A percentile compares a stretch with the other conserved stretches of the same genome.
Conservation (phyloP, 768 basidiomycete species). For the Tulasnella sp. region DNA sequence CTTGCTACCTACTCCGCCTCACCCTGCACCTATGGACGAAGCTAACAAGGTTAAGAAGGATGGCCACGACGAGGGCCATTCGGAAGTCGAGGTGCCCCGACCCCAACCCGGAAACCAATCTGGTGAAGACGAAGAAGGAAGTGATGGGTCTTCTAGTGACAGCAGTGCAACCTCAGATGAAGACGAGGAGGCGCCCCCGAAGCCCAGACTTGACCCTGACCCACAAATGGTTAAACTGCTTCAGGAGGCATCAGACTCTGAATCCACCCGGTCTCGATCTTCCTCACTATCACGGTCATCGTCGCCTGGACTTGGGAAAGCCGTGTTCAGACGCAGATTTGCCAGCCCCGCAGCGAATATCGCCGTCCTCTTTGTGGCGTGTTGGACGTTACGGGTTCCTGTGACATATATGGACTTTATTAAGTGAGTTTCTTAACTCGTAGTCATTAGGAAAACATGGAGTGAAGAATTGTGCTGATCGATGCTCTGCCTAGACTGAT, state of each 20-base stretch:
- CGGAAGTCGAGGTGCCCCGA: not conserved
- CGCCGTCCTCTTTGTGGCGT: slow-evolving; percentile 60
- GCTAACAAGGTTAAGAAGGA: not conserved
- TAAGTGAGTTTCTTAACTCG: slow-evolving; percentile 37
- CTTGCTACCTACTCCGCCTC: slow-evolving; percentile 47
- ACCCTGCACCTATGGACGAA: slow-evolving; percentile 45
- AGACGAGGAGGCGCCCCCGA: not conserved
- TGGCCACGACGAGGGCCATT: not conserved
- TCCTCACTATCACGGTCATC: not conserved
- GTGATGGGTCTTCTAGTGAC: too few species aligned
- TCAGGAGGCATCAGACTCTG: not conserved
- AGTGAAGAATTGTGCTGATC: too few species aligned
- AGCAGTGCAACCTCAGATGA: too few species aligned
- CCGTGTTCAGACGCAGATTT: not conserved
- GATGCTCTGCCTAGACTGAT: slow-evolving; percentile 43
- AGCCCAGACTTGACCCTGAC: not conserved
- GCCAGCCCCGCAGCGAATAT: slow-evolving; percentile 40
- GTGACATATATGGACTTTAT: slow-evolving; percentile 66
- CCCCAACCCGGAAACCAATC: not conserved
- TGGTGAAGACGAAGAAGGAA: too few species aligned
- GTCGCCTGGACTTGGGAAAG: not conserved
- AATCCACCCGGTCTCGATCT: not conserved
- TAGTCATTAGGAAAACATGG: too few species aligned
- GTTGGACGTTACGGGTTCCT: slow-evolving; percentile 73
- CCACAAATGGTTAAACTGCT: not conserved